Evolutionary conservation across 176 grass and related monocot genomes (phyloP).

Genomic region (Panicum miliaceum): DNA sequence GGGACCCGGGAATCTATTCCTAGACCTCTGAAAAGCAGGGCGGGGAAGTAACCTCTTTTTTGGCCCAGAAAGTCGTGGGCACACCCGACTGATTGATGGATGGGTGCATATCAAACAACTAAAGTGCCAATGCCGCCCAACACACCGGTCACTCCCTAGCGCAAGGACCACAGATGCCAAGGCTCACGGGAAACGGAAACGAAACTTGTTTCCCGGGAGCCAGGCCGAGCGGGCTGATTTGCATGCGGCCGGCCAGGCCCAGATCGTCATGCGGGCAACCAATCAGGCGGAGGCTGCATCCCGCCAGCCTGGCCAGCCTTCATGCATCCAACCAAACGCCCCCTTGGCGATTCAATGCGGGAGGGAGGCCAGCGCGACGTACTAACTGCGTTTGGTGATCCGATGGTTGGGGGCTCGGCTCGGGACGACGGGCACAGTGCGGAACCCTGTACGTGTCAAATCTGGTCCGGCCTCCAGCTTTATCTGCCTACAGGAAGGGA

Average conservation of each 20-base stretch:
- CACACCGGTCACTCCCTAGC: neutral
- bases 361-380: neutral
- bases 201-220: too few relatives aligned
- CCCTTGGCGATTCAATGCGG: neutral
- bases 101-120: conserved; percentile 26
- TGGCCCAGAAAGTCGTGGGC: conserved; percentile 44
- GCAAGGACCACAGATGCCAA: conserved; percentile 29
- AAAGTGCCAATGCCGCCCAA: conserved; percentile 30
- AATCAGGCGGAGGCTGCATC: too few relatives aligned
- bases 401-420: neutral
- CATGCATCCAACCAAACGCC: too few relatives aligned
- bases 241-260: too few relatives aligned
- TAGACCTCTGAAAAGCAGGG: conserved; percentile 23
- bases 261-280: too few relatives aligned
- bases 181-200: too few relatives aligned
- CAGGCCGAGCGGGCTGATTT: too few relatives aligned
- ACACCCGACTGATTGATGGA: conserved; percentile 44
- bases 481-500: conserved; percentile 8
- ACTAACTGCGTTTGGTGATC: neutral
- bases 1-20: conserved; percentile 48
- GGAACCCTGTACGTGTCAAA: conserved; percentile 5
- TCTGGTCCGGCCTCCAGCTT: conserved; percentile 34
- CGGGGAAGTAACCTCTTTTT: conserved; percentile 42
- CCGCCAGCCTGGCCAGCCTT: too few relatives aligned
- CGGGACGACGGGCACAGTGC: neutral